Base-by-base conservation (phyloP, 768 basidiomycete species). In the Rhizopogon vesiculosus region DNA sequence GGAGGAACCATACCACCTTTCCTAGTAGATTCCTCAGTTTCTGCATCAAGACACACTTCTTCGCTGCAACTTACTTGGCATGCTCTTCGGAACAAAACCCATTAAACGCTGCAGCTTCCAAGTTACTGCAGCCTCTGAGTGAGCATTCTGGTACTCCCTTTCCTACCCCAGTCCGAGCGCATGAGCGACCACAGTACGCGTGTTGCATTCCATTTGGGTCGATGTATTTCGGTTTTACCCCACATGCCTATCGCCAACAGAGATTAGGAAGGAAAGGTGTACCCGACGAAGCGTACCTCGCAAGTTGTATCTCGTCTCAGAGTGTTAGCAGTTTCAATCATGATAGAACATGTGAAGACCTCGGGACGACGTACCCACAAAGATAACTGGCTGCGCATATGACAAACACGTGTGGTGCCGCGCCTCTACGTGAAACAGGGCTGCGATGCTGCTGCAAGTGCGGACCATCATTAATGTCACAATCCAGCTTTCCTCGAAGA, bases 11-110 rank as follows among this genome's bases (percentile, higher is more conserved):
- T 5, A 25, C 15, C 9, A 15, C 33, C 33, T 19, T 25, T 38
- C 48, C 48, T 49, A 41, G 15, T 38, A 15, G 9, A 25, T 12
- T 22, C n/a, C 19, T 49, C 19, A 49, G 22, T 15, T 15, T 16
- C 48, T 9, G 5, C 25, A 19, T 25, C 35, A 49, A 38, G 35
- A 49, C 9, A 15, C 9, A 3, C 22, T 10, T 16, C 13, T 22
- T 35, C 9, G 40, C 7, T 55, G 50, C 54, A 15, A 64, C 76
- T 60, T 67, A 81, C 85, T 72, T 82, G 55, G 78, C 81, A 62
- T 86, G 85, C 29, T 69, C 75, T 53, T 81, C 80, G 6, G 80
- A 82, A 64, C 85, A 86, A 64, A 82, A 86, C 54, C 76, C 75
- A 35, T 70, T 73, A 62, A 80, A 78, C 28, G 73, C 72, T 19